Percentiles rank a stretch among this genome's conserved stretches.
These are phyloP conservation scores for Ogataea hybrid DNA, from an alignment of 1,139 yeast species.

Conservation along the genomic window DNA sequence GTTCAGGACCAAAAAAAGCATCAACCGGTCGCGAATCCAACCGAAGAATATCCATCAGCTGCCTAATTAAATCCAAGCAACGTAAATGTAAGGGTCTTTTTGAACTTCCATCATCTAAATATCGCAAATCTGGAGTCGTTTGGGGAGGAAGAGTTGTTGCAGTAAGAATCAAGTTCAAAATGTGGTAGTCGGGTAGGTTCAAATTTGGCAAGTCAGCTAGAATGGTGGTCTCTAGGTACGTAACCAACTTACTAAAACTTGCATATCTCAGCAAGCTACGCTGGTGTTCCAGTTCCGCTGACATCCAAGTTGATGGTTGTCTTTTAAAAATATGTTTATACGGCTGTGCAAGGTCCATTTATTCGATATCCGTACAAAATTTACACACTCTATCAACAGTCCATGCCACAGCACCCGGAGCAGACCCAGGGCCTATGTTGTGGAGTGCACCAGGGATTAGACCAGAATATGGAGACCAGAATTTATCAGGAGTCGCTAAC, in stretches of 20 bases:
- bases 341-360: conserved; percentile 1
- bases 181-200: conserved; percentile 10
- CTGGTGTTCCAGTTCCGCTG: conserved; percentile 12
- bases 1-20: conserved; percentile 9
- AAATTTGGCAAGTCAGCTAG: conserved; percentile 10
- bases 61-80: conserved; percentile 16
- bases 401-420: conserved; percentile 20
- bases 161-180: conserved; percentile 12
- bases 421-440: conserved; percentile 44
- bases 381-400: conserved; percentile 8
- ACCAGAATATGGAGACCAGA: conserved; percentile 55
- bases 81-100: conserved; percentile 19
- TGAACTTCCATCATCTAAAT: conserved; percentile 10
- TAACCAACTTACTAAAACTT: conserved; percentile 13
- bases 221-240: conserved; percentile 12
- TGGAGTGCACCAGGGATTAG: conserved; percentile 64
- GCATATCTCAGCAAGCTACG: conserved; percentile 12
- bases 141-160: conserved; percentile 13
- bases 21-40: neutral
- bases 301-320: neutral
- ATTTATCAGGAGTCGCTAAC: conserved; percentile 35
- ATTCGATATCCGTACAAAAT: conserved; percentile 6
- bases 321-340: neutral
- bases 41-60: conserved; percentile 3
- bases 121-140: conserved; percentile 13